Evolutionary conservation across 495 filamentous ascomycete genomes (phyloP), one percentile per base, ranked within the genome.

Genomic region (Penicillium dipodomyicola): DNA sequence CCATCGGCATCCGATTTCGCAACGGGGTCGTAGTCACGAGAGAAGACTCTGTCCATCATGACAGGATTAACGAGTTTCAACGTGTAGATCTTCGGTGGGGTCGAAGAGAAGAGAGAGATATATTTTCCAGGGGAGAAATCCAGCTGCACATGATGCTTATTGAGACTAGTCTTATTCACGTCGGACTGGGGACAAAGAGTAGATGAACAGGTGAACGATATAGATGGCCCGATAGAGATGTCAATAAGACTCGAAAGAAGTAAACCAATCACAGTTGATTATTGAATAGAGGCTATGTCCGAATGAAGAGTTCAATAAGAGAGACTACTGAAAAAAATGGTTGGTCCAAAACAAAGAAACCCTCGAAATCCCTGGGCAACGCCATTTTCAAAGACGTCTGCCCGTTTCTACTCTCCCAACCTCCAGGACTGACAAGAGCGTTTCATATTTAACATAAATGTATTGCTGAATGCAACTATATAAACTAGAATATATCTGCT

Each of bases 11-110:
- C 58, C 5, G 12, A 8, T 17, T 52, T 49, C 1, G 58, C 27
- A 17, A 61, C 41, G 8, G 53, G 58, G 23, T 57, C 14, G 22
- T 61, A 61, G 54, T 37, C 33, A 23, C 54, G 49, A 12, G 54
- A 33, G 30, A 33, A 61, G 7, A 37, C 10, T 12, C 37, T 52
- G 33, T 57, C 48, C 42, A 57, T 49, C 11, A 5, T 37, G 6
- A 9, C 5, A 9, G 27, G 23, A 37, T 4, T 39, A 22, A 27
- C 3, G 15, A 35, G 45, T 33, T 35, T 17, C 42, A 17, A 20
- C 30, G 12, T 39, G 14, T 0, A 5, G 17, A 4, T 29, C 22
- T 48, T 39, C 48, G 10, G 39, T 19, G 2, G n/a, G n/a, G 40
- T 30, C 17, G 12, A 40, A 19, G 7, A 37, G 11, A 40, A 52